Evolutionary conservation across 306 rosid genomes (phyloP).

Genomic region (Medicago lupulina): DNA sequence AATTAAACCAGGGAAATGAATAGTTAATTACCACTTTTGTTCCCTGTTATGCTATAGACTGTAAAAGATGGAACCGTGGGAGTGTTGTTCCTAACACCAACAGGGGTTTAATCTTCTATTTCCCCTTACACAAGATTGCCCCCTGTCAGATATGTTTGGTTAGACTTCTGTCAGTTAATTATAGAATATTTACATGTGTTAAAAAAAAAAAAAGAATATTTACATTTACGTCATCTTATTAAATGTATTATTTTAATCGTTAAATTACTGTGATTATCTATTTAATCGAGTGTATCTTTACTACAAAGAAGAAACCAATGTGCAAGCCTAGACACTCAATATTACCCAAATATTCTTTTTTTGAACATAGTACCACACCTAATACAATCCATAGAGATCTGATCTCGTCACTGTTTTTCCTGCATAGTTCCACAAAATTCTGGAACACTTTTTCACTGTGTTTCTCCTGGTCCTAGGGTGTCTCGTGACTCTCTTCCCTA

Average conservation of each 20-base stretch:
- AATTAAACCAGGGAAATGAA: neutral
- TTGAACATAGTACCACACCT: neutral
- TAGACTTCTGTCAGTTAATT: neutral
- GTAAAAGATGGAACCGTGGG: neutral
- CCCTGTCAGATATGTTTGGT: neutral
- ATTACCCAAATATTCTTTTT: neutral
- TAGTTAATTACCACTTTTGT: too few relatives aligned
- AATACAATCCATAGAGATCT: too few relatives aligned
- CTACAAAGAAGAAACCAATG: neutral
- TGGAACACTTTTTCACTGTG: too few relatives aligned
- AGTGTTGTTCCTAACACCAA: neutral
- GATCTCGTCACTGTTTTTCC: too few relatives aligned
- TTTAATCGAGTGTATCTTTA: too few relatives aligned
- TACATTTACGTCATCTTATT: neutral
- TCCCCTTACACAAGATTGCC: neutral
- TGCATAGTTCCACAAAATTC: too few relatives aligned
- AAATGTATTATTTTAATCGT: neutral
- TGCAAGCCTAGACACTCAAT: neutral
- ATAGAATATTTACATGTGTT: too few relatives aligned
- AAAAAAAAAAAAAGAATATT: too few relatives aligned
- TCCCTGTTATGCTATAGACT: too few relatives aligned
- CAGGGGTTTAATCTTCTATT: neutral
- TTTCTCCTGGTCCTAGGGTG: neutral
- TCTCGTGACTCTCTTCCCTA: constrained; percentile 1
- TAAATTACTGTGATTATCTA: too few relatives aligned